phyloP scores from a whole-genome alignment of 768 basidiomycete species.

The Auriscalpium microsporum region DNA sequence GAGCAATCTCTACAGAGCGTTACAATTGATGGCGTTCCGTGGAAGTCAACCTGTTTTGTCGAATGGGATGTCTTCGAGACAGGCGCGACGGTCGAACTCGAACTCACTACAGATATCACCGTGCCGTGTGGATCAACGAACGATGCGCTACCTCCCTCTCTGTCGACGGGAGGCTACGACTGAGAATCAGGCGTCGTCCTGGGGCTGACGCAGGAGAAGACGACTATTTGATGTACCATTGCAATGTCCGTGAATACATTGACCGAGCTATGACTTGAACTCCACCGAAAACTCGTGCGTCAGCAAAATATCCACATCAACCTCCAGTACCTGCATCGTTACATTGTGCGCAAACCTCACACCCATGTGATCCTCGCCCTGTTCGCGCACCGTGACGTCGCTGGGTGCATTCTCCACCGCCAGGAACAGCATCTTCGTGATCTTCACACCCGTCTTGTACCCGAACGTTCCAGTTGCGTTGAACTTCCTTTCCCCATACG shows the following conservation, averaged over 20 bases:
- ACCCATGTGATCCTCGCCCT: conserved; percentile 13
- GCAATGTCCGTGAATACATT: no score
- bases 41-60: conserved; percentile 56
- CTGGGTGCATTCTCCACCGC: conserved; percentile 19
- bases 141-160: conserved; percentile 46
- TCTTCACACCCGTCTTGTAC: conserved; percentile 21
- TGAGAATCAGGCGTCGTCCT: neutral
- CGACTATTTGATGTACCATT: no score
- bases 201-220: no score
- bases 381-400: conserved; percentile 8
- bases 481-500: conserved; percentile 21
- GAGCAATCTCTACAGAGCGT: conserved; percentile 34
- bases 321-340: conserved; percentile 34
- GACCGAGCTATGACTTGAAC: neutral
- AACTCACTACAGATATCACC: conserved; percentile 44
- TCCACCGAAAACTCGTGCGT: conserved; percentile 22
- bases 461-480: conserved; percentile 23
- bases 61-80: conserved; percentile 56
- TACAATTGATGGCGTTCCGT: conserved; percentile 45
- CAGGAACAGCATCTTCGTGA: conserved; percentile 26
- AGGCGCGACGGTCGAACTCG: conserved; percentile 46
- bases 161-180: conserved; percentile 53
- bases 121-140: conserved; percentile 41
- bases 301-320: conserved; percentile 32
- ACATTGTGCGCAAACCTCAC: conserved; percentile 28